phyloP scores from a whole-genome alignment of 345 rosid species.

The Kernera saxatilis region DNA sequence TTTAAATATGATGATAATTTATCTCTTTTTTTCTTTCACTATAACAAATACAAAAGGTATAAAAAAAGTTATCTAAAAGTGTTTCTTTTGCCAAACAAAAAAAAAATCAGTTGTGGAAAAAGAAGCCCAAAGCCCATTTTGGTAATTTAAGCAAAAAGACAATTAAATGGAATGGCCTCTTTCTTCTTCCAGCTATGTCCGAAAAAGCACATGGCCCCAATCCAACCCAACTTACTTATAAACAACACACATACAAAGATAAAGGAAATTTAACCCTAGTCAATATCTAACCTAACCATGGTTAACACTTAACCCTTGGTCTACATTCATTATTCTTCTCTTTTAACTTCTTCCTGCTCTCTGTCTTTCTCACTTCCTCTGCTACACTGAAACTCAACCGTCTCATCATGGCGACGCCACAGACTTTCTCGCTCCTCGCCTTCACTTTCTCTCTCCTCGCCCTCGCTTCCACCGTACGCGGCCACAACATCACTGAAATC shows the following conservation, averaged over 20 bases:
- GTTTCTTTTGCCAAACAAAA: neutral
- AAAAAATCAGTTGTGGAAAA: neutral
- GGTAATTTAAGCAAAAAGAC: slow-evolving; percentile 23
- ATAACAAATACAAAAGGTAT: neutral
- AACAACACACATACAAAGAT: slow-evolving; percentile 17
- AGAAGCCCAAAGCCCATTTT: slow-evolving; percentile 18
- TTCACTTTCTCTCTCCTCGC: slow-evolving; percentile 33
- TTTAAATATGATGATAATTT: neutral
- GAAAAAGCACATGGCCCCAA: slow-evolving; percentile 44
- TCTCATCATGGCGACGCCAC: slow-evolving; percentile 35
- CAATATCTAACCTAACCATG: neutral
- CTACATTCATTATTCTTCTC: neutral
- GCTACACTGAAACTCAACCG: neutral
- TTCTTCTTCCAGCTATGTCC: slow-evolving; percentile 47
- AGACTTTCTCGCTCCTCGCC: slow-evolving; percentile 25
- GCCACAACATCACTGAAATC: slow-evolving; percentile 76
- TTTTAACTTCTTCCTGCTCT: slow-evolving; percentile 4
- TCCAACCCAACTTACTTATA: slow-evolving; percentile 18
- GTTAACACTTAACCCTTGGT: neutral
- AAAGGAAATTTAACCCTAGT: slow-evolving; percentile 18
- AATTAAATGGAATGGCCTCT: slow-evolving; percentile 11
- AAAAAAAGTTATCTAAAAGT: neutral
- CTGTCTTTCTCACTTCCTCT: slow-evolving; percentile 17
- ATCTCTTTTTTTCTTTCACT: neutral
- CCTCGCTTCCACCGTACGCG: slow-evolving; percentile 22